Percentiles rank a stretch among this genome's conserved stretches.
Conservation (phyloP, 1,139 yeast genomes). For the Scheffersomyces segobiensis region DNA sequence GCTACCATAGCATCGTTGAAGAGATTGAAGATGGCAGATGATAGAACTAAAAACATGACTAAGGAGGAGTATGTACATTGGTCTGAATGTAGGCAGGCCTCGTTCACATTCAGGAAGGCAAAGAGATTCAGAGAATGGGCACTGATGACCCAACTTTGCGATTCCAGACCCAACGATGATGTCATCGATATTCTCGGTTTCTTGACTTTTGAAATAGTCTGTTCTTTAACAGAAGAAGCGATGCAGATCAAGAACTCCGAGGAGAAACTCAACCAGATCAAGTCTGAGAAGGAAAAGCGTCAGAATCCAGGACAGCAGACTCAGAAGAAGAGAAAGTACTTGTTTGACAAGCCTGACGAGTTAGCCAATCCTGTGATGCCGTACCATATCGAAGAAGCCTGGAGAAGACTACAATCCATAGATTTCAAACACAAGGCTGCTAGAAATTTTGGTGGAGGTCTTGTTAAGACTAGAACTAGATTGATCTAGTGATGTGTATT, state of each 20-base stretch:
- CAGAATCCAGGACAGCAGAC: conserved; percentile 19
- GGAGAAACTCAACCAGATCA: conserved; percentile 43
- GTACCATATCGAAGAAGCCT: conserved; percentile 87
- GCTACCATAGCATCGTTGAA: conserved; percentile 87
- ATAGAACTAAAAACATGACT: conserved; percentile 90
- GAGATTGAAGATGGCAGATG: conserved; percentile 89
- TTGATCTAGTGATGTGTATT: conserved; percentile 26
- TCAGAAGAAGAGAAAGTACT: conserved; percentile 47
- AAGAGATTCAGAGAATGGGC: conserved; percentile 97
- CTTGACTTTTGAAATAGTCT: conserved; percentile 93
- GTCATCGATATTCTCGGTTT: conserved; percentile 95
- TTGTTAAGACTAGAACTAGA: conserved; percentile 42
- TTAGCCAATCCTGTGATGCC: conserved; percentile 81
- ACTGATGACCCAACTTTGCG: conserved; percentile 79
- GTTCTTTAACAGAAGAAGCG: conserved; percentile 91
- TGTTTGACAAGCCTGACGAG: conserved; percentile 91
- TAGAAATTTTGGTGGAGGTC: conserved; percentile 78
- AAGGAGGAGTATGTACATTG: conserved; percentile 97
- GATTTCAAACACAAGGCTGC: conserved; percentile 64
- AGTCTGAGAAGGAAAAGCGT: conserved; percentile 31
- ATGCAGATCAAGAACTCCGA: conserved; percentile 74
- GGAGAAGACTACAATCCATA: conserved; percentile 74
- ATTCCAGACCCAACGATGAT: conserved; percentile 92
- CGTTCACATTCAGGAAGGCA: conserved; percentile 90
- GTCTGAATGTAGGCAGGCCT: conserved; percentile 98